Evolutionary conservation across 331 rosid genomes (phyloP), one percentile per base, ranked within the genome.

Genomic region (Quercus phellos): DNA sequence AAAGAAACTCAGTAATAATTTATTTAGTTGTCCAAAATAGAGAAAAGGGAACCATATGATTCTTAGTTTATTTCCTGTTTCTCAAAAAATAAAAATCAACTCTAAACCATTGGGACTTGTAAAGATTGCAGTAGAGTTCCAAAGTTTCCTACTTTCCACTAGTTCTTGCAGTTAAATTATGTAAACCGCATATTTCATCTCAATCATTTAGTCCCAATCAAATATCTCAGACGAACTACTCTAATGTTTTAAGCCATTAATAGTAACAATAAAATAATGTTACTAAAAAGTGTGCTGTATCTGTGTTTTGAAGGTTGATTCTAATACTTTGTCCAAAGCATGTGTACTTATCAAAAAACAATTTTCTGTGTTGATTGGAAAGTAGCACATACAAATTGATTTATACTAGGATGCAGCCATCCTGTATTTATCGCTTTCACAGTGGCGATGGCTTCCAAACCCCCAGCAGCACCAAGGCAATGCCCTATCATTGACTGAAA

Each of bases 361-460:
- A 8, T 38, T 8, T 38, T 38, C 46, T 38, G 5, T 13, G 30
- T 32, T 21, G 63, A 43, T 17, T 19, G 26, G 77, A 56, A 71
- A 43, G 73, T 51, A 14, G 59, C 53, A 85, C 99, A 2, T 91
- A 95, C 99, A 60, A 95, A 93, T 89, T 95, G 99, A 81, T 95
- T 95, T 80, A 95, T 93, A 22, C 89, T 26, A 74, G 98, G 99
- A 90, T 95, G 99, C 77, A 95, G 79, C 99, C 99, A 95, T 82
- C 99, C 98, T 1, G 93, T 90, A 75, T 78, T 77, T 77, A 95
- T 93, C 85, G 99, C 99, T 90, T 95, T 93, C 63, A 93, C 87
- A 0, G 97, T 87, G 79, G 99, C 99, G 74, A 95, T 95, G 78
- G 99, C 99, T 93, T 95, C 99, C 94, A 95, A 85, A 79, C 99